Evolutionary conservation across 805 yeast genomes (phyloP).

Genomic region (Candida manassasensis): DNA sequence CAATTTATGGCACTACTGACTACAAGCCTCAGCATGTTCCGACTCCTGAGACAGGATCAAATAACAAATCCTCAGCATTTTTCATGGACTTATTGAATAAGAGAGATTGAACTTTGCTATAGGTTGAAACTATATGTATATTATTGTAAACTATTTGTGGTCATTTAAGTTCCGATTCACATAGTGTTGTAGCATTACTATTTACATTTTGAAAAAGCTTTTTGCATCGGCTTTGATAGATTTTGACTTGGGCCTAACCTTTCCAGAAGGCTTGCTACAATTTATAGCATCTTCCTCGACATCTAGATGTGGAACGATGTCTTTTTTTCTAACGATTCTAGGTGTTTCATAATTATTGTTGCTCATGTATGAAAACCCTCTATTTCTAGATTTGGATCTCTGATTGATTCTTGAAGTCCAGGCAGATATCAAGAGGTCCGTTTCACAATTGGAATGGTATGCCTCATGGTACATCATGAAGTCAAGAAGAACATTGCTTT

Average conservation of each 20-base stretch:
- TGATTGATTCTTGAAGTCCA: conserved; percentile 1
- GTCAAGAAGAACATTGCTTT: neutral
- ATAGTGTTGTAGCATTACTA: neutral
- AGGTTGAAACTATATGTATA: neutral
- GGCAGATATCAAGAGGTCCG: neutral
- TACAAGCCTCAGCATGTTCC: neutral
- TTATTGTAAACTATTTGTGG: conserved; percentile 2
- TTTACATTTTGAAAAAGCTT: conserved; percentile 8
- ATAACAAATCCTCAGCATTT: conserved; percentile 3
- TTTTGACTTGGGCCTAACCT: conserved; percentile 3
- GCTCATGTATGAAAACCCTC: conserved; percentile 1
- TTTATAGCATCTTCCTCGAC: too few species aligned
- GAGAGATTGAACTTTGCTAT: conserved; percentile 1
- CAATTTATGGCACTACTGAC: conserved; percentile 3
- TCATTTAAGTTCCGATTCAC: neutral
- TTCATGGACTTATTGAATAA: conserved; percentile 4
- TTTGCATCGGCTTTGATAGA: conserved; percentile 9
- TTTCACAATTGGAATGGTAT: neutral
- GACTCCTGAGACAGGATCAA: conserved; percentile 1
- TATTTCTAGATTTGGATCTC: neutral
- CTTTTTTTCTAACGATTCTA: neutral
- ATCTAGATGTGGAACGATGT: too few species aligned
- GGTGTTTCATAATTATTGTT: conserved; percentile 1
- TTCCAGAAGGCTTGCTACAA: conserved; percentile 1
- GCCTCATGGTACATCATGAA: conserved; percentile 1